A percentile compares a stretch with the other conserved stretches of the same genome.
phyloP scores from a whole-genome alignment of 1,284 basidiomycete species.

The Mycena sp. region DNA sequence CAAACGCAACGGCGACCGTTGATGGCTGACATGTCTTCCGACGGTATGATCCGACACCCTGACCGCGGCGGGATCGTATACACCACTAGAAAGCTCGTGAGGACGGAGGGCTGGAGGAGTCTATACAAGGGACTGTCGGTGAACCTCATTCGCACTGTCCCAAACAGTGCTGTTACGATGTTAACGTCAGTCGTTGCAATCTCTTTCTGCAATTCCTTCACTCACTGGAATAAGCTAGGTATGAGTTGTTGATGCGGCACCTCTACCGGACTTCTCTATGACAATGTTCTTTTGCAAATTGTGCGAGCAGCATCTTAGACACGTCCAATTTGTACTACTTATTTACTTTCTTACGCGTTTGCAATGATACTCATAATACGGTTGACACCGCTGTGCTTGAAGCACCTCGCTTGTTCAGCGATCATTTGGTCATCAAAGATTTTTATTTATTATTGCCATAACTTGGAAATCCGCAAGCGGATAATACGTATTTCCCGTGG shows the following conservation, averaged over 20 bases:
- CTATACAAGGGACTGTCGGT: constrained; percentile 92
- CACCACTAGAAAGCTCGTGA: constrained; percentile 77
- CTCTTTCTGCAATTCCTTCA: constrained; percentile 4
- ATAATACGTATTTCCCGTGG: constrained; percentile 1
- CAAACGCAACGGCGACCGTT: constrained; percentile 83
- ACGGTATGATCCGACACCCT: constrained; percentile 63
- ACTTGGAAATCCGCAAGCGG: constrained; percentile 21
- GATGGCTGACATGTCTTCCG: constrained; percentile 55
- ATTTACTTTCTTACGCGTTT: constrained; percentile 22
- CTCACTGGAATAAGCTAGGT: constrained; percentile 48
- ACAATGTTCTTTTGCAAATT: constrained; percentile 1
- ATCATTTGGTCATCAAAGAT: constrained; percentile 12
- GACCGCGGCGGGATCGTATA: constrained; percentile 71
- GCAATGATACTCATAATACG: neutral
- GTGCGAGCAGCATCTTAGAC: constrained; percentile 16
- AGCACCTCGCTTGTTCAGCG: no score
- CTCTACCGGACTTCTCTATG: constrained; percentile 42
- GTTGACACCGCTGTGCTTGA: neutral
- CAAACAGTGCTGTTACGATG: constrained; percentile 94
- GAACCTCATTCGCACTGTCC: constrained; percentile 92
- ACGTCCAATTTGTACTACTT: constrained; percentile 29
- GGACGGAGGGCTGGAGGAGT: constrained; percentile 86
- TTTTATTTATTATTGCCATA: constrained; percentile 20
- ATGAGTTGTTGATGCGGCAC: constrained; percentile 75
- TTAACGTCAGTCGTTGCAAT: constrained; percentile 77